Percentiles rank a stretch among this genome's conserved stretches.
These are phyloP conservation scores for Suillus subaureus DNA, from an alignment of 768 basidiomycete genomes.

Conservation along the genomic window DNA sequence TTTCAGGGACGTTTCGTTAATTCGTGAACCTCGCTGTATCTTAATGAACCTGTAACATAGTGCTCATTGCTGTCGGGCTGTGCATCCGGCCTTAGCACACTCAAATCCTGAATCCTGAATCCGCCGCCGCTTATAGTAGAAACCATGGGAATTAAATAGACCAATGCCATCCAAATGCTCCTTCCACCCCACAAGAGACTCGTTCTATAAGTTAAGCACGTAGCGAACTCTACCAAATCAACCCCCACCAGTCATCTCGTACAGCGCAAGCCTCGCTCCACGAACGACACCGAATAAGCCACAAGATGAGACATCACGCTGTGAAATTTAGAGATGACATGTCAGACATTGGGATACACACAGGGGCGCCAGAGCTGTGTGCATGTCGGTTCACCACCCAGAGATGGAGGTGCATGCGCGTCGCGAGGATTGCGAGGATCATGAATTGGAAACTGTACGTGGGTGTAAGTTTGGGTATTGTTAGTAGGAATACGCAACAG, in stretches of 20 bases:
- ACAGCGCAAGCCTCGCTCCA: neutral
- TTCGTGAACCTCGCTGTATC: neutral
- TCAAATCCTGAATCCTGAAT: neutral
- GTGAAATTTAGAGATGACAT: neutral
- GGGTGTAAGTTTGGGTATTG: neutral
- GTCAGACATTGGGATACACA: neutral
- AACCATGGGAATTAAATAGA: too few relatives aligned
- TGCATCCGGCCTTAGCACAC: too few relatives aligned
- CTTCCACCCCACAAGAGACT: too few relatives aligned
- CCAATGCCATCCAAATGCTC: too few relatives aligned
- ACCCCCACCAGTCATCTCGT: too few relatives aligned
- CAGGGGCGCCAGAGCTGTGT: neutral
- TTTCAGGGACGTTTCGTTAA: neutral
- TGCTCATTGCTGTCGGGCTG: neutral
- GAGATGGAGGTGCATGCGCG: neutral
- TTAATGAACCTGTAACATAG: neutral
- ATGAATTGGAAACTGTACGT: neutral
- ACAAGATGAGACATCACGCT: neutral
- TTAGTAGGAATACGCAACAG: neutral
- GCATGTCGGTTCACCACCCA: neutral
- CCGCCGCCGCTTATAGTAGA: too few relatives aligned
- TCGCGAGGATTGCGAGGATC: neutral
- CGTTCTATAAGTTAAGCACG: too few relatives aligned
- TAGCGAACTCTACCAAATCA: neutral
- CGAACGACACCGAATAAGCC: neutral